Evolutionary conservation across 441 rosid species (phyloP).

Genomic region (Eugenia klotzschiana): DNA sequence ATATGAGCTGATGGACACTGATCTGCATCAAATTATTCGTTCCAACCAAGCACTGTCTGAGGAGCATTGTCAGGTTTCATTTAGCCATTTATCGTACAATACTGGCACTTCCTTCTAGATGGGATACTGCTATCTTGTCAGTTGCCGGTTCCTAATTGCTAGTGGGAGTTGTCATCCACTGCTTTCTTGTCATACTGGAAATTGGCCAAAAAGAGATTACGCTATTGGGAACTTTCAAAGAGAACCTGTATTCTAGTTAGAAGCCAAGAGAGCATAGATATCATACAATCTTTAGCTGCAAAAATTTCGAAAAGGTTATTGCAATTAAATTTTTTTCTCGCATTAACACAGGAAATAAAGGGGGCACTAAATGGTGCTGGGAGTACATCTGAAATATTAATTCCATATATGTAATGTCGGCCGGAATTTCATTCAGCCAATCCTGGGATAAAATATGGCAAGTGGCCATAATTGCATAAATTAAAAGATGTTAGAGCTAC

Average conservation of each 20-base stretch:
- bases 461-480: not conserved
- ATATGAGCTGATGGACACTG: conserved; percentile 71
- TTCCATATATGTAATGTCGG: not conserved
- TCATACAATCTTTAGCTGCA: not conserved
- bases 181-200: not conserved
- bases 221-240: not conserved
- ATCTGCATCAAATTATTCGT: conserved; percentile 45
- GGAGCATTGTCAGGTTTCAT: conserved; percentile 61
- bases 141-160: not conserved
- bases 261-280: not conserved
- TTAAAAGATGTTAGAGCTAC: not conserved
- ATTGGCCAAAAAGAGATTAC: not conserved
- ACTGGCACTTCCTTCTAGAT: not conserved
- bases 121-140: not conserved
- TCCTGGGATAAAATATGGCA: not conserved
- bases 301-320: not conserved
- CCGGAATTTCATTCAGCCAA: not conserved
- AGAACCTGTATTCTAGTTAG: not conserved
- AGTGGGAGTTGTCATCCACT: not conserved
- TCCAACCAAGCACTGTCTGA: conserved; percentile 41
- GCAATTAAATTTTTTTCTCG: not conserved
- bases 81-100: not conserved
- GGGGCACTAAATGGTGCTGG: not conserved
- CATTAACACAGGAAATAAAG: not conserved
- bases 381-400: not conserved